phyloP scores from a whole-genome alignment of 805 yeast species.

The Myxozyma melibiosi region DNA sequence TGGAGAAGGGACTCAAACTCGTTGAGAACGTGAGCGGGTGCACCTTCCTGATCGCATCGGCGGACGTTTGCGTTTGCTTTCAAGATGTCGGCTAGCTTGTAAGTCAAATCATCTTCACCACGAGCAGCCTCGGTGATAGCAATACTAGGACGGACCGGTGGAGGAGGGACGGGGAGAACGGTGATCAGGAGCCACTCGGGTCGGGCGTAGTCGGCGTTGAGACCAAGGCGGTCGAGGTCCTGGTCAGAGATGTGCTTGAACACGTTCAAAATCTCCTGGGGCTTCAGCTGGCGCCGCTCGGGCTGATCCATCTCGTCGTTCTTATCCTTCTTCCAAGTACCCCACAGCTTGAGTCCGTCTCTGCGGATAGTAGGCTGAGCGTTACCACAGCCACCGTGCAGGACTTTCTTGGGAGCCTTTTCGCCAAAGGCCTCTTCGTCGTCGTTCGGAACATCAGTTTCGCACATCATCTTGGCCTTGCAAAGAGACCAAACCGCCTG shows the following conservation, averaged over 20 bases:
- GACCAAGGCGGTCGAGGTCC: slow-evolving; percentile 81
- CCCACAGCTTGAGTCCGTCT: slow-evolving; percentile 94
- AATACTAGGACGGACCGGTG: slow-evolving; percentile 98
- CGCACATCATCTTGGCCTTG: slow-evolving; percentile 86
- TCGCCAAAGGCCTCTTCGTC: slow-evolving; percentile 54
- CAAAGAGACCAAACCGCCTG: slow-evolving; percentile 95
- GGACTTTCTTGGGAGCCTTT: slow-evolving; percentile 48
- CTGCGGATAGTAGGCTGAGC: slow-evolving; percentile 93
- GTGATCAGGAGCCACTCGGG: slow-evolving; percentile 99
- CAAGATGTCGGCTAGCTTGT: slow-evolving; percentile 92
- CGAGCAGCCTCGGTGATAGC: slow-evolving; percentile 97
- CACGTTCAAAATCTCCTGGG: slow-evolving; percentile 86
- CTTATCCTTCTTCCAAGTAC: slow-evolving; percentile 95
- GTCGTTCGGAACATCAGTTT: slow-evolving; percentile 69
- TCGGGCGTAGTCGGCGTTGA: slow-evolving; percentile 93
- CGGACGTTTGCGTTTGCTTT: slow-evolving; percentile 98
- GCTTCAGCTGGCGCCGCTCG: slow-evolving; percentile 83
- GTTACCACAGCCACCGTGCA: slow-evolving; percentile 98
- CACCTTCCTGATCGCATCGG: slow-evolving; percentile 95
- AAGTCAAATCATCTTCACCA: slow-evolving; percentile 98
- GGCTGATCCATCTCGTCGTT: slow-evolving; percentile 85
- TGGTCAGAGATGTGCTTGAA: slow-evolving; percentile 86
- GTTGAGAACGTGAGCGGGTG: slow-evolving; percentile 96
- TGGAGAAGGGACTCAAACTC: slow-evolving; percentile 95
- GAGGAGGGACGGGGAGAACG: slow-evolving; percentile 99